Base-by-base conservation (phyloP, 352 stramenopile genomes). In the Globisporangium viniferum region DNA sequence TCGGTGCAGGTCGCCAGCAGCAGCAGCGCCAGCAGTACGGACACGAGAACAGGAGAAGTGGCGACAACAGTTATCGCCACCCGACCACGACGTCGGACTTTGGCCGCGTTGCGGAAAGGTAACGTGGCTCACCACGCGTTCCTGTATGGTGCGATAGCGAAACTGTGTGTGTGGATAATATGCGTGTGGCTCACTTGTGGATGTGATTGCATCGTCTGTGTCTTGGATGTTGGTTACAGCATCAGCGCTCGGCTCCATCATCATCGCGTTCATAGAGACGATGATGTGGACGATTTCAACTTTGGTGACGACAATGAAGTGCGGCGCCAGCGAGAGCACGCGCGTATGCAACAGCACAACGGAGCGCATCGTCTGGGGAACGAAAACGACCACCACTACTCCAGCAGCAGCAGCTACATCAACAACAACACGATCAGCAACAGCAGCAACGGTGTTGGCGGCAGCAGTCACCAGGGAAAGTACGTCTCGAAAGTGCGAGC, bases 241-340 rank as follows among this genome's bases (percentile, higher is more conserved):
- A 48, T 48, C 35, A 67, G 51, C 20, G 20, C 51, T 51, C 46
- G 51, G 7, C 14, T 29, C 12, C 61, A 20, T 9, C 27, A 64
- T 35, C 9, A 54, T 29, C 39, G 53, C 27, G 27, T 9, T 12
- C 33, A 36, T n/a, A 33, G 31, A n/a, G 46, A 48, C 14, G 61
- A 67, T n/a, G 31, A 58, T n/a, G 24, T 60, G 29, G 46, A 15
- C 18, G 9, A 59, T 36, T 67, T 67, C 51, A 59, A 67, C 35
- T 67, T 67, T 59, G 61, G 61, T 10, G 61, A 67, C 35, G 41
- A 58, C 22, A 15, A 49, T 29, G 39, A 64, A 10, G 59, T 35
- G 10, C 59, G 20, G 2, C 27, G 59, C 2, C 10, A 54, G 24
- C 53, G 5, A 5, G 53, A 59, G 15, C 53, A 39, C 5, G 41